These are phyloP conservation scores for Dictyostelium intermedium DNA, from an alignment of 78 protist species.

Conservation along the genomic window DNA sequence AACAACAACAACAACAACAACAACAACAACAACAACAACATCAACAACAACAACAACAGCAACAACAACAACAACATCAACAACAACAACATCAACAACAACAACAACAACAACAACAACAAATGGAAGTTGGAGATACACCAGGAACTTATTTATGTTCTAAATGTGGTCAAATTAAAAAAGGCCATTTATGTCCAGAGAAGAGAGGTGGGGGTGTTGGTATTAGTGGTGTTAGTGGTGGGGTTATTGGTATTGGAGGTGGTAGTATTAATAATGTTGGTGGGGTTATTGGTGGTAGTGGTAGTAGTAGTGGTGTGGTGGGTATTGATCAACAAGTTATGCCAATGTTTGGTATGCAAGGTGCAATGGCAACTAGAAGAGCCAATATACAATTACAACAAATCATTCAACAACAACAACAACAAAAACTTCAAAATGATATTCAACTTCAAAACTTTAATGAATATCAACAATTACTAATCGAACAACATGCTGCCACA, in stretches of 20 bases:
- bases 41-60: no score
- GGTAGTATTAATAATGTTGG: not conserved
- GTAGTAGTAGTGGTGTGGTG: not conserved
- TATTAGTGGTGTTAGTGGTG: not conserved
- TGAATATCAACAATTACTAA: not conserved
- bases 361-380: constrained; percentile 54
- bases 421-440: constrained; percentile 16
- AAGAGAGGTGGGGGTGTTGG: not conserved
- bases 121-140: not conserved
- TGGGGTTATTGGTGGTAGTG: no score
- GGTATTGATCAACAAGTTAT: not conserved
- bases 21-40: no score
- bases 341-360: not conserved
- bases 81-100: no score
- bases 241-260: not conserved
- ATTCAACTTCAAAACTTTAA: not conserved
- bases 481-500: not conserved
- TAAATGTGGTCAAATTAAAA: constrained; percentile 67
- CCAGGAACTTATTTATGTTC: constrained; percentile 53
- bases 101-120: no score
- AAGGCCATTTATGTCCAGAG: constrained; percentile 60
- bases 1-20: not conserved
- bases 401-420: constrained; percentile 30
- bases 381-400: constrained; percentile 4
- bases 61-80: no score